phyloP scores from a whole-genome alignment of 352 stramenopile genomes.

The Discostella stelligera region DNA sequence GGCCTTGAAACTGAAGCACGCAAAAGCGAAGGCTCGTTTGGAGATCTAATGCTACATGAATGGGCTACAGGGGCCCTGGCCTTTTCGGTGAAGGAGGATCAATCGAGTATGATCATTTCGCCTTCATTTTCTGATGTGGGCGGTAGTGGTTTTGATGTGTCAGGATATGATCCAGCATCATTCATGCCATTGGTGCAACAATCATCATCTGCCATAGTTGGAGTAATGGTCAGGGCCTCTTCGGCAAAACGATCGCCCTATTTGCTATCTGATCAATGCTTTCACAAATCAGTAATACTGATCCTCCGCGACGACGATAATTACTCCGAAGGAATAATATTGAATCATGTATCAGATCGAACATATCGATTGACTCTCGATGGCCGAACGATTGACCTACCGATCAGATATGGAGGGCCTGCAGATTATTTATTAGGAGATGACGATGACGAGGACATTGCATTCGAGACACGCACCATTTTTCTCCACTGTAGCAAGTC shows the following conservation, averaged over 20 bases:
- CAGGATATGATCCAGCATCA: slow-evolving; percentile 37
- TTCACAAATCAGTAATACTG: slow-evolving; percentile 72
- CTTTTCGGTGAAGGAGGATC: slow-evolving; percentile 25
- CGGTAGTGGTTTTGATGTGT: slow-evolving; percentile 22
- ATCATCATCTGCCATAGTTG: slow-evolving; percentile 16
- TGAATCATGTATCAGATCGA: slow-evolving; percentile 59
- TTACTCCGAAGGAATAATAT: slow-evolving; percentile 50
- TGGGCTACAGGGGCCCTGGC: slow-evolving; percentile 59
- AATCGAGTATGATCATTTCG: slow-evolving; percentile 28
- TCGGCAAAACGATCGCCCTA: slow-evolving; percentile 41
- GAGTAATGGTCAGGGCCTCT: slow-evolving; percentile 52
- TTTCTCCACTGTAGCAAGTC: slow-evolving; percentile 51
- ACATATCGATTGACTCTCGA: slow-evolving; percentile 28
- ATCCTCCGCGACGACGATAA: slow-evolving; percentile 59
- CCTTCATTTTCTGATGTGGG: slow-evolving; percentile 11
- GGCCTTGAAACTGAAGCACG: slow-evolving; percentile 27
- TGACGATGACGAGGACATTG: slow-evolving; percentile 24
- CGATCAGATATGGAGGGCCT: slow-evolving; percentile 59
- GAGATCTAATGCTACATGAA: slow-evolving; percentile 70
- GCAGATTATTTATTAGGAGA: slow-evolving; percentile 18
- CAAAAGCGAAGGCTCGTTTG: slow-evolving; percentile 47
- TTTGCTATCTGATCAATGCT: slow-evolving; percentile 62
- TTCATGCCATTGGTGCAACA: slow-evolving; percentile 16
- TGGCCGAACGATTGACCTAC: slow-evolving; percentile 23
- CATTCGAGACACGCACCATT: slow-evolving; percentile 19